phyloP scores from a whole-genome alignment of 768 basidiomycete species.

The Lentinula aciculospora region DNA sequence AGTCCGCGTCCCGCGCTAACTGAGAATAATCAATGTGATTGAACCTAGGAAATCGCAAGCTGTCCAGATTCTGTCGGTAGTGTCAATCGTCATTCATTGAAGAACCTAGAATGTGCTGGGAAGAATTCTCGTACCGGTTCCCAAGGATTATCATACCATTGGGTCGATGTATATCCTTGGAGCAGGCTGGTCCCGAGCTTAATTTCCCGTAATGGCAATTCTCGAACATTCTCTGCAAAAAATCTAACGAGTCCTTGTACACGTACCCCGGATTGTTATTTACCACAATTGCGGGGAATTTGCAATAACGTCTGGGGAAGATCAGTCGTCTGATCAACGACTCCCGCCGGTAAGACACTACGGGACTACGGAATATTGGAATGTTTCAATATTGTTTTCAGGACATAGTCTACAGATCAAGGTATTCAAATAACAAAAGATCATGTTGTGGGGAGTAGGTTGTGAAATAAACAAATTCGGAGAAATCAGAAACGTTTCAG shows the following conservation, averaged over 20 bases:
- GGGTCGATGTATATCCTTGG: neutral
- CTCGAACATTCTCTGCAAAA: neutral
- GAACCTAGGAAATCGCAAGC: neutral
- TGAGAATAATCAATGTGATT: neutral
- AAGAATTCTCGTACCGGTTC: neutral
- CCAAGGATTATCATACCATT: neutral
- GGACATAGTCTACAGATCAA: too few species aligned
- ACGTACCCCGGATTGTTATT: neutral
- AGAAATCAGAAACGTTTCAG: neutral
- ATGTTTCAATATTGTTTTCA: too few species aligned
- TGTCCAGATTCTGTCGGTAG: too few species aligned
- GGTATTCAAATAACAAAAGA: too few species aligned
- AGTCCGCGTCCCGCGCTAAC: neutral
- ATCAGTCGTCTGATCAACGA: too few species aligned
- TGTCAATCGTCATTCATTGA: neutral
- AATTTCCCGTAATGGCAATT: neutral
- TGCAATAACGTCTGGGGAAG: too few species aligned
- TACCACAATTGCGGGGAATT: neutral
- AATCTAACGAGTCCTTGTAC: too few species aligned
- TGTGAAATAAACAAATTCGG: too few species aligned
- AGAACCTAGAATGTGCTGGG: neutral
- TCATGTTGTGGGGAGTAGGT: too few species aligned
- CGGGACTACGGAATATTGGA: too few species aligned
- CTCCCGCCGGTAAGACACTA: too few species aligned
- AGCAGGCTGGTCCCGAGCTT: too few species aligned